Evolutionary conservation across 495 filamentous ascomycete species (phyloP), one percentile per base, ranked within the genome.

Genomic region (Talaromyces stipitatus): DNA sequence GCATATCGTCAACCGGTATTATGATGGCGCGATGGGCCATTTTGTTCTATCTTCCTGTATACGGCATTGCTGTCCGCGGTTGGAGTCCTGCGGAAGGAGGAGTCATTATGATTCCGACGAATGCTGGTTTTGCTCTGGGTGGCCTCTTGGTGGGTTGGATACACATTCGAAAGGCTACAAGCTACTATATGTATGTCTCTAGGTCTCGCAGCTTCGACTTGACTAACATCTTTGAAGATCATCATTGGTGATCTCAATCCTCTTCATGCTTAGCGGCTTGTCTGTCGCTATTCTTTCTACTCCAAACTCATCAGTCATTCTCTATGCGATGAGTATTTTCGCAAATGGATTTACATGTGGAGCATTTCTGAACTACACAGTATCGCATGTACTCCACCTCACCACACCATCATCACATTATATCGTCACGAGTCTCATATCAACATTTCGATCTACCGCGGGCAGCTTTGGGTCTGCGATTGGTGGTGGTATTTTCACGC

Each of bases 1-100:
- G 87, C 61, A 50, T 90, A 14, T 76, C 83, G 1, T 86, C 87
- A 36, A 74, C 88, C 0, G 79, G 82, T 26, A 79, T 88, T 62
- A 91, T 91, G 87, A 82, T 86, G 68, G 77, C 85, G 4, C 84
- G 88, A 38, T 91, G 87, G 87, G 72, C 75, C 4, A 78, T 91
- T n/a, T 72, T 92, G 6, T 91, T 90, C 69, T 91, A 86, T 72
- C 77, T 83, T 0, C 89, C 89, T 0, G 81, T 86, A 27, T 90
- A 88, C 61, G 82, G 86, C 5, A 81, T 91, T 55, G 84, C 86
- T 3, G 83, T 91, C 0, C 80, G 81, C 3, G 78, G 77, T 50
- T 85, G 86, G 76, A 67, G 72, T 9, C 83, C 86, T 3, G 85
- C 85, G 3, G 69, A 76, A 0, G 86, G 87, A 1, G 89, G 89